Evolutionary conservation across 2,329 filamentous ascomycete genomes (phyloP).

Genomic region (Colletotrichum tofieldiae): DNA sequence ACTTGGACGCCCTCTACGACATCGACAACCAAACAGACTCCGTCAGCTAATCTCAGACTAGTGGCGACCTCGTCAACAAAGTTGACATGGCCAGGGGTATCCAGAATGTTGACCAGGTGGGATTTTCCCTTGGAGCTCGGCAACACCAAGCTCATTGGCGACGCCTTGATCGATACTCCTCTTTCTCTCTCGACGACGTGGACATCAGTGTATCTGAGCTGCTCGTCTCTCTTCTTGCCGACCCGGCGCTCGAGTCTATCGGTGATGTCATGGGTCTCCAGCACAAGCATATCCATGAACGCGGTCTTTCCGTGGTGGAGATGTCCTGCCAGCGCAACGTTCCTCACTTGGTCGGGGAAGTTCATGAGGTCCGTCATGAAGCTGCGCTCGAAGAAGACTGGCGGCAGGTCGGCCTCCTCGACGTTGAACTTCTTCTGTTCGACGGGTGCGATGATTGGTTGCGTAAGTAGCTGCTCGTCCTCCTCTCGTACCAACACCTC

Average conservation of each 20-base stretch:
- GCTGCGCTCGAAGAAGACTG: conserved; percentile 87
- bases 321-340: conserved; percentile 92
- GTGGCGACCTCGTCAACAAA: conserved; percentile 98
- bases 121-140: conserved; percentile 93
- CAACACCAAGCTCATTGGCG: conserved; percentile 94
- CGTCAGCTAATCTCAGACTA: conserved; percentile 88
- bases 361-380: conserved; percentile 98
- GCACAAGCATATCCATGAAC: conserved; percentile 97
- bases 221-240: conserved; percentile 87
- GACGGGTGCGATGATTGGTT: conserved; percentile 94
- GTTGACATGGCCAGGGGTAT: conserved; percentile 98
- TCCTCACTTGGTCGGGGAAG: conserved; percentile 94
- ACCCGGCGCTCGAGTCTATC: conserved; percentile 85
- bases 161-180: conserved; percentile 91
- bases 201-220: conserved; percentile 94
- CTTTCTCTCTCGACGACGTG: conserved; percentile 91
- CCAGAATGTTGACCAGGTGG: conserved; percentile 93
- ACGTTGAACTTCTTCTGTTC: conserved; percentile 97
- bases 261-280: conserved; percentile 92
- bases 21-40: conserved; percentile 93
- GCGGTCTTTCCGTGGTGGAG: conserved; percentile 98
- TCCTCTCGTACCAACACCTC: conserved; percentile 98
- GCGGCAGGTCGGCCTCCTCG: conserved; percentile 91
- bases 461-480: conserved; percentile 91
- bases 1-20: conserved; percentile 99